These are phyloP conservation scores for Thelonectria blattea DNA, from an alignment of 2,329 filamentous ascomycete genomes.

Conservation along the genomic window DNA sequence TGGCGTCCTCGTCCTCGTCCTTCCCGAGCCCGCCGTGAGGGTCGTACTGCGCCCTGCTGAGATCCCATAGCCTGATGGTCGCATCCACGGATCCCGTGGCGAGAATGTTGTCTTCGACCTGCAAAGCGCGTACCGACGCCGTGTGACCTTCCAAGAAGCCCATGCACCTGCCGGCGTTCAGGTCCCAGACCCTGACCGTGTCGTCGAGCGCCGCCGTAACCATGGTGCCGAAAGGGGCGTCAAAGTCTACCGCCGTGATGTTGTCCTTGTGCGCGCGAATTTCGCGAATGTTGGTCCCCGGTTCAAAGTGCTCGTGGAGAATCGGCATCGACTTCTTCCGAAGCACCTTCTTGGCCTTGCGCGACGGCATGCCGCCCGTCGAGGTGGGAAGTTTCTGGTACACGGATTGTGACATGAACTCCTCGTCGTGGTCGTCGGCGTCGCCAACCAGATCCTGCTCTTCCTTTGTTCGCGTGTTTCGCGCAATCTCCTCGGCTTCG, in stretches of 20 bases:
- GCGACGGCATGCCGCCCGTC: slow-evolving; percentile 53
- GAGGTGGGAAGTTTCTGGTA: slow-evolving; percentile 85
- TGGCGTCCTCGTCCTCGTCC: slow-evolving; percentile 68
- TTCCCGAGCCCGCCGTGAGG: slow-evolving; percentile 69
- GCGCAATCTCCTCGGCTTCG: slow-evolving; percentile 62
- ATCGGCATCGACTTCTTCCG: slow-evolving; percentile 89
- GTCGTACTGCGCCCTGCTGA: slow-evolving; percentile 86
- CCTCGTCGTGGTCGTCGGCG: slow-evolving; percentile 54
- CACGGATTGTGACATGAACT: slow-evolving; percentile 97
- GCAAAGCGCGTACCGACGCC: slow-evolving; percentile 88
- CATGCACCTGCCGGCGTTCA: slow-evolving; percentile 91
- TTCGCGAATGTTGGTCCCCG: slow-evolving; percentile 86
- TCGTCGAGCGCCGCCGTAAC: slow-evolving; percentile 93
- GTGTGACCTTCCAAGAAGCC: slow-evolving; percentile 92
- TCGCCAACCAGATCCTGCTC: slow-evolving; percentile 61
- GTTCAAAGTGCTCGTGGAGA: slow-evolving; percentile 91
- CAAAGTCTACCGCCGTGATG: slow-evolving; percentile 92
- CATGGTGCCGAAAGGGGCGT: slow-evolving; percentile 95
- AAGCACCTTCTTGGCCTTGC: slow-evolving; percentile 59
- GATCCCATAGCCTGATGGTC: slow-evolving; percentile 92
- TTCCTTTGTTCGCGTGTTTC: slow-evolving; percentile 57
- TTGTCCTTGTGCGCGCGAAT: slow-evolving; percentile 86
- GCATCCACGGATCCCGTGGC: slow-evolving; percentile 95
- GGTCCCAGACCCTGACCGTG: slow-evolving; percentile 93
- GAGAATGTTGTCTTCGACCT: slow-evolving; percentile 94